These are phyloP conservation scores for Xylaria arbuscula DNA, from an alignment of 2,329 filamentous ascomycete genomes.

Conservation along the genomic window DNA sequence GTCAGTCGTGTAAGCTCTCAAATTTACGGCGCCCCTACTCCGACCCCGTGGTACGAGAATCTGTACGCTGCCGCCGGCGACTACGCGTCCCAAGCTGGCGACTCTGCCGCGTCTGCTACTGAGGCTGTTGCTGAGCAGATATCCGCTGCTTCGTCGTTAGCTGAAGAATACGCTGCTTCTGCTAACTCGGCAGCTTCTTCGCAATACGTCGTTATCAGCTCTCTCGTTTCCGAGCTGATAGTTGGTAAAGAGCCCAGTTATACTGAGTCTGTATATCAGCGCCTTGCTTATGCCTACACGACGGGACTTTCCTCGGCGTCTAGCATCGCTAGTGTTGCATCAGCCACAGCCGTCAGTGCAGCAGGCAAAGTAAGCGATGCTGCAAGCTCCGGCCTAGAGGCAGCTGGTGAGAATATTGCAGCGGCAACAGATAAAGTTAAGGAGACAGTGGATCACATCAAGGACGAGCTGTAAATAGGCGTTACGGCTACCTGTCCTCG, in stretches of 20 bases:
- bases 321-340: constrained; percentile 54
- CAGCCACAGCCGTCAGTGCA: constrained; percentile 45
- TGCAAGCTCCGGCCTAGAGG: constrained; percentile 40
- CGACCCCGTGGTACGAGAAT: constrained; percentile 66
- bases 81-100: constrained; percentile 43
- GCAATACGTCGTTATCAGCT: constrained; percentile 77
- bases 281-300: constrained; percentile 77
- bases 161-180: constrained; percentile 69
- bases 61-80: constrained; percentile 59
- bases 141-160: constrained; percentile 48
- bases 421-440: constrained; percentile 43
- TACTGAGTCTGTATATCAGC: constrained; percentile 80
- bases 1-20: constrained; percentile 74
- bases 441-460: constrained; percentile 43
- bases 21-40: constrained; percentile 74
- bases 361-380: constrained; percentile 44
- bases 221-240: constrained; percentile 80
- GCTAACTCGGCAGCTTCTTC: constrained; percentile 69
- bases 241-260: constrained; percentile 82
- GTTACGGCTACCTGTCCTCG: not conserved
- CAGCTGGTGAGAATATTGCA: constrained; percentile 34
- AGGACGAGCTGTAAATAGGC: constrained; percentile 34
- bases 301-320: constrained; percentile 70
- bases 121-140: constrained; percentile 47
- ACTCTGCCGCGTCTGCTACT: constrained; percentile 47